These are phyloP conservation scores for Linanthus parryae DNA, from an alignment of 148 eudicot species.

Conservation along the genomic window DNA sequence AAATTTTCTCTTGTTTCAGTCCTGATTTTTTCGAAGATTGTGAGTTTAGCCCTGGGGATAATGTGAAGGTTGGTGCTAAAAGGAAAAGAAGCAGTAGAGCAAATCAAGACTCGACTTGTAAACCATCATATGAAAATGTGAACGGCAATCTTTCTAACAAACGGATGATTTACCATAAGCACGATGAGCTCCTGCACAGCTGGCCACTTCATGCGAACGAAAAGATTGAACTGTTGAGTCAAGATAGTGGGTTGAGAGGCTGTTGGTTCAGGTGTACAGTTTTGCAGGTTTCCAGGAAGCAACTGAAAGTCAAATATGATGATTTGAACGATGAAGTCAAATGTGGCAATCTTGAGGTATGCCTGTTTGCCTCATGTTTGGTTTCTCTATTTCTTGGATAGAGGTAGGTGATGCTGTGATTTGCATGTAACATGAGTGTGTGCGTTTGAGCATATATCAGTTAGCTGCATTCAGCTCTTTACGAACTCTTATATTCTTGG, in stretches of 20 bases:
- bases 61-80: slow-evolving; percentile 48
- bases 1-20: slow-evolving; percentile 66
- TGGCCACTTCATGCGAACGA: slow-evolving; percentile 45
- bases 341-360: slow-evolving; percentile 77
- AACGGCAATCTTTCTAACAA: slow-evolving; percentile 25
- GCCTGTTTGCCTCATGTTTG: background rate
- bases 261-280: slow-evolving; percentile 95
- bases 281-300: slow-evolving; percentile 51
- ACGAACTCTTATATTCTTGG: no score
- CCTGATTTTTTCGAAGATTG: slow-evolving; percentile 49
- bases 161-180: slow-evolving; percentile 31
- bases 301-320: slow-evolving; percentile 65
- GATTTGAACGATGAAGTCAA: slow-evolving; percentile 83
- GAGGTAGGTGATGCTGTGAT: no score
- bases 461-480: no score
- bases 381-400: no score
- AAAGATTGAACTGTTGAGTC: slow-evolving; percentile 73
- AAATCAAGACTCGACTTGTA: slow-evolving; percentile 26
- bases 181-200: slow-evolving; percentile 25
- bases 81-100: slow-evolving; percentile 51
- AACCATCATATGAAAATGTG: slow-evolving; percentile 24
- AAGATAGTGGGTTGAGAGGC: slow-evolving; percentile 94
- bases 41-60: slow-evolving; percentile 40
- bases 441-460: no score
- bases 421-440: no score